A percentile compares a stretch with the other conserved stretches of the same genome.
phyloP scores from a whole-genome alignment of 148 eudicot species.

The Mesembryanthemum crystallinum region DNA sequence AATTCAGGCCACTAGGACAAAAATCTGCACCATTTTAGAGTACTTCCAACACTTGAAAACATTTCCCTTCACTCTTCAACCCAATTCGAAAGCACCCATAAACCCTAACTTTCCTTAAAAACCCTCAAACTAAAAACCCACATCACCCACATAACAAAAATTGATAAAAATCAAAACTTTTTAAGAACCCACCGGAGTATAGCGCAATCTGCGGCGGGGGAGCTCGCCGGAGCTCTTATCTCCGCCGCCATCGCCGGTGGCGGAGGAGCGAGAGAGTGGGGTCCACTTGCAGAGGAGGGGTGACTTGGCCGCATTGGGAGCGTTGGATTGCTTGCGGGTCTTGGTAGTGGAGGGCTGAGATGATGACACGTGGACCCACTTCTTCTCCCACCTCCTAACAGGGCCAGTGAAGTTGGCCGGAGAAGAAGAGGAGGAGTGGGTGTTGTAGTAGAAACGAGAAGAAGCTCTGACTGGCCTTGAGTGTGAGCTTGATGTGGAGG shows the following conservation, averaged over 20 bases:
- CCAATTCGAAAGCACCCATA: slow-evolving; percentile 2
- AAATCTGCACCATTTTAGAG: too few species aligned
- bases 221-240: slow-evolving; percentile 15
- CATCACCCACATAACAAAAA: neutral
- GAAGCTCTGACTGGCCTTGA: slow-evolving; percentile 54
- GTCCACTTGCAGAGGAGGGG: slow-evolving; percentile 63
- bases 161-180: neutral
- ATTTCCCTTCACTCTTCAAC: too few species aligned
- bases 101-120: slow-evolving; percentile 20
- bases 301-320: slow-evolving; percentile 8
- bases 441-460: slow-evolving; percentile 47
- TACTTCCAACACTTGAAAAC: too few species aligned
- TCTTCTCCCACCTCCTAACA: slow-evolving; percentile 36
- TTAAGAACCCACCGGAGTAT: slow-evolving; percentile 46
- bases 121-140: neutral
- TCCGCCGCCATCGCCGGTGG: slow-evolving; percentile 2
- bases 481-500: slow-evolving; percentile 26
- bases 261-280: slow-evolving; percentile 37
- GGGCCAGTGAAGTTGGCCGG: slow-evolving; percentile 54
- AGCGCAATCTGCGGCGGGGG: slow-evolving; percentile 55
- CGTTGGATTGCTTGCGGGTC: slow-evolving; percentile 28
- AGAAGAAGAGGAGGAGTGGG: slow-evolving; percentile 19
- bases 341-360: slow-evolving; percentile 22
- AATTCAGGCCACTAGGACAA: neutral
- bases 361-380: slow-evolving; percentile 51